Base-by-base conservation (phyloP, 768 basidiomycete genomes). In the Lentinula boryana region DNA sequence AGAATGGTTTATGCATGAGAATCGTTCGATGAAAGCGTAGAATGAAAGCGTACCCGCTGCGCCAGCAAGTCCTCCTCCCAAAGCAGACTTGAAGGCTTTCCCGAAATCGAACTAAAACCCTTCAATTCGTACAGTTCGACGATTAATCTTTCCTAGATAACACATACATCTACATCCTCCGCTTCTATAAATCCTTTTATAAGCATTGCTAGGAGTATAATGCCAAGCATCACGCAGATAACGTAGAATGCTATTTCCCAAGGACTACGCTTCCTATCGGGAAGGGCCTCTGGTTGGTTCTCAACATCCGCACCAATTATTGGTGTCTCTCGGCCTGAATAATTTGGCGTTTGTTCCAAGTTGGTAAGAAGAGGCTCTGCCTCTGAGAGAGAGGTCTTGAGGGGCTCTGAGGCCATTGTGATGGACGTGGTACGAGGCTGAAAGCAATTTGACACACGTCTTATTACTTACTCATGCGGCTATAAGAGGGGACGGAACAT, bases 11-110 rank as follows among this genome's bases (percentile, higher is more conserved):
- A n/a, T 5, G 33, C 35, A 56, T 35, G 8, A 48, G 46, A 9
- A 7, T 23, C 10, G 13, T 9, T 32, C 4, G 7, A n/a, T 15
- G 0, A 38, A 3, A 21, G 4, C 46, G 33, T 49, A 15, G 16
- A n/a, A 38, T 10, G 21, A 5, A 13, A 5, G 61, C 75, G 59
- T 62, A 87, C 89, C 89, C 63, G 89, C 89, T 15, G 93, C 92
- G 51, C 95, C 95, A 65, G 89, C 93, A 53, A 95, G 73, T 4
- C 95, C 95, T 23, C 96, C 95, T 7, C 96, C 95, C 0, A 91
- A 79, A 3, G 95, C 96, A 49, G 79, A 84, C 76, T 84, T 90
- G 65, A 97, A 74, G 0, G 95, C 91, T 32, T 82, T 81, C 35
- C 76, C 74, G 10, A 91, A 75, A 71, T 98, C 94, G 64, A 98